Conservation (phyloP, 345 rosid genomes). For the Noccaea bulbosa region DNA sequence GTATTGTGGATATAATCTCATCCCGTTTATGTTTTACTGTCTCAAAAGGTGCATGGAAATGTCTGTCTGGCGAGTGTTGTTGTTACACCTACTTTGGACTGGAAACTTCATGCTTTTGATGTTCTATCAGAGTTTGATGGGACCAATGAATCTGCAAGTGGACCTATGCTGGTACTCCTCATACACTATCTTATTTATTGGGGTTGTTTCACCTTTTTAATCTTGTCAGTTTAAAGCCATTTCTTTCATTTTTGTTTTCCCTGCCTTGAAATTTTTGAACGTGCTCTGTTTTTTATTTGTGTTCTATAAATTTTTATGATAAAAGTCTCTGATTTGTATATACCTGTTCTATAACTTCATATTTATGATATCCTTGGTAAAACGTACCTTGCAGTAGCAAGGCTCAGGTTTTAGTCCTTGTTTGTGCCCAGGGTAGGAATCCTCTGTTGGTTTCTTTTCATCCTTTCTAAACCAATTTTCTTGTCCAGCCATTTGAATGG, state of each 20-base stretch:
- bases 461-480: conserved; percentile 18
- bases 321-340: not conserved
- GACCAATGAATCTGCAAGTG: conserved; percentile 68
- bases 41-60: conserved; percentile 87
- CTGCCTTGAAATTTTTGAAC: conserved; percentile 2
- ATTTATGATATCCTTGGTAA: conserved; percentile 9
- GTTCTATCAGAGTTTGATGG: conserved; percentile 97
- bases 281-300: conserved; percentile 6
- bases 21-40: not conserved
- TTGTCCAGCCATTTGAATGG: conserved; percentile 89
- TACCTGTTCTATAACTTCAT: not conserved
- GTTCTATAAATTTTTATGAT: not conserved
- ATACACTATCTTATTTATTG: conserved; percentile 16
- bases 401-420: conserved; percentile 23
- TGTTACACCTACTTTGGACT: conserved; percentile 93
- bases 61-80: conserved; percentile 93
- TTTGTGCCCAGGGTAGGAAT: conserved; percentile 20
- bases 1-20: not conserved
- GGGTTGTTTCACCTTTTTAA: not conserved
- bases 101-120: conserved; percentile 99
- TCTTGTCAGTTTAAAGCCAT: conserved; percentile 15
- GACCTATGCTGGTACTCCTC: conserved; percentile 94
- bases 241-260: not conserved
- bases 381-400: not conserved
- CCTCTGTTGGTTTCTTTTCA: conserved; percentile 20